Percentiles rank a stretch among this genome's conserved stretches.
Conservation (phyloP, 345 rosid species). For the Geranium rotundifolium region DNA sequence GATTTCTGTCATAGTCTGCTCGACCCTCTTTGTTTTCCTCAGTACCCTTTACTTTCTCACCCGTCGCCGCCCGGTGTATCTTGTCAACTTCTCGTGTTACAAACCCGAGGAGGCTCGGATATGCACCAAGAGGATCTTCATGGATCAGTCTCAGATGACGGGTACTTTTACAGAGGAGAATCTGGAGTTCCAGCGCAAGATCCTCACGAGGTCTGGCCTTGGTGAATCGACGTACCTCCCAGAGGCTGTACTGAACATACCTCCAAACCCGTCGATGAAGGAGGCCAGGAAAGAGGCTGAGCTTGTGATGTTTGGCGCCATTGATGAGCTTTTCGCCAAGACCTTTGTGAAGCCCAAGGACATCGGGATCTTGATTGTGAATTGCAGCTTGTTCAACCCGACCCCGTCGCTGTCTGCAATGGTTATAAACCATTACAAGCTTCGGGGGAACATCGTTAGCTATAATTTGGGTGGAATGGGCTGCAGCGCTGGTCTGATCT, state of each 20-base stretch:
- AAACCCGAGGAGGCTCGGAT: slow-evolving; percentile 37
- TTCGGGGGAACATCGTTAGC: slow-evolving; percentile 43
- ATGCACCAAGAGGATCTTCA: slow-evolving; percentile 29
- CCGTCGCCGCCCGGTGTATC: slow-evolving; percentile 42
- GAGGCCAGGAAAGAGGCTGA: slow-evolving; percentile 50
- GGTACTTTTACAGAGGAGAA: slow-evolving; percentile 39
- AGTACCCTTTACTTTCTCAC: slow-evolving; percentile 35
- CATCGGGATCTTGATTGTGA: slow-evolving; percentile 44
- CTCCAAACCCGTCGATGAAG: slow-evolving; percentile 40
- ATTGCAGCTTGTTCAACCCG: slow-evolving; percentile 51
- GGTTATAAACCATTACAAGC: slow-evolving; percentile 46
- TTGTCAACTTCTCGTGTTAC: slow-evolving; percentile 38
- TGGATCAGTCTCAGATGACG: slow-evolving; percentile 31
- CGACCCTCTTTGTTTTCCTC: slow-evolving; percentile 30
- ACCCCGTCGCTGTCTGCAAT: slow-evolving; percentile 51
- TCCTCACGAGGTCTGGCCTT: slow-evolving; percentile 43
- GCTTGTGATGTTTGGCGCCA: slow-evolving; percentile 48
- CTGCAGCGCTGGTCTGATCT: slow-evolving; percentile 54
- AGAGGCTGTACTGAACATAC: slow-evolving; percentile 35
- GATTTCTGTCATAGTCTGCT: slow-evolving; percentile 33
- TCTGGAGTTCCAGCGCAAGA: slow-evolving; percentile 43
- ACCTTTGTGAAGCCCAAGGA: slow-evolving; percentile 35
- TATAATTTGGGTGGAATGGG: slow-evolving; percentile 61
- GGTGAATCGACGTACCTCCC: slow-evolving; percentile 52
- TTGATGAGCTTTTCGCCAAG: slow-evolving; percentile 40